phyloP scores from a whole-genome alignment of 2,329 filamentous ascomycete species.

The Venturia oleaginea region DNA sequence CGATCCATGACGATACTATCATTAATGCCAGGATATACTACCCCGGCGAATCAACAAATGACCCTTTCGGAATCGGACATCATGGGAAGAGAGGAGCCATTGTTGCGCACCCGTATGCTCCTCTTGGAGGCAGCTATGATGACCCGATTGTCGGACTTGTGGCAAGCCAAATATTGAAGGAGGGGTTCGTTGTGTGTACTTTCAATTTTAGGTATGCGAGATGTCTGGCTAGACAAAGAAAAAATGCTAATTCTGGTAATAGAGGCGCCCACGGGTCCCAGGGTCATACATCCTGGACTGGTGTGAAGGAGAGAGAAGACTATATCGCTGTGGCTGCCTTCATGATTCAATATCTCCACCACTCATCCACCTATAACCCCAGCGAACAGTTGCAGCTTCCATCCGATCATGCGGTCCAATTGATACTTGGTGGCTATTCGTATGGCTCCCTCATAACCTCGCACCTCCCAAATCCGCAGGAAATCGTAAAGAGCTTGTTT shows the following conservation, averaged over 20 bases:
- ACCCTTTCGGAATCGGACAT: neutral
- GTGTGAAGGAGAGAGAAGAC: conserved; percentile 69
- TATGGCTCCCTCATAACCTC: conserved; percentile 80
- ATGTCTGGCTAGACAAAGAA: neutral
- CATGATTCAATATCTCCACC: conserved; percentile 13
- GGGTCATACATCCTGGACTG: conserved; percentile 80
- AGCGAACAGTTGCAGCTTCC: neutral
- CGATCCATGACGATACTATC: conserved; percentile 64
- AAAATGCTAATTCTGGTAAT: neutral
- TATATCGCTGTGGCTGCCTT: conserved; percentile 53
- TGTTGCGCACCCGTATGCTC: conserved; percentile 84
- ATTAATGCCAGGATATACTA: conserved; percentile 82
- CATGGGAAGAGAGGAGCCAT: conserved; percentile 47
- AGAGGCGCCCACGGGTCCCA: conserved; percentile 70
- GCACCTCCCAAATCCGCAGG: conserved; percentile 52
- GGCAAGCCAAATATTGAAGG: conserved; percentile 51
- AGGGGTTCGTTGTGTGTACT: conserved; percentile 68
- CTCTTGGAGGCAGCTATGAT: conserved; percentile 76
- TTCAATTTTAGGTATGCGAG: conserved; percentile 76
- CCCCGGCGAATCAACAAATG: conserved; percentile 18
- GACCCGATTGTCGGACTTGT: conserved; percentile 67
- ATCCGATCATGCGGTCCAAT: conserved; percentile 17
- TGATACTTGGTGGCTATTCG: conserved; percentile 73
- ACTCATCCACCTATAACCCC: neutral
- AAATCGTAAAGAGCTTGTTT: conserved; percentile 52